These are phyloP conservation scores for Tolypocladium ovalisporum DNA, from an alignment of 2,329 filamentous ascomycete species.

Conservation along the genomic window DNA sequence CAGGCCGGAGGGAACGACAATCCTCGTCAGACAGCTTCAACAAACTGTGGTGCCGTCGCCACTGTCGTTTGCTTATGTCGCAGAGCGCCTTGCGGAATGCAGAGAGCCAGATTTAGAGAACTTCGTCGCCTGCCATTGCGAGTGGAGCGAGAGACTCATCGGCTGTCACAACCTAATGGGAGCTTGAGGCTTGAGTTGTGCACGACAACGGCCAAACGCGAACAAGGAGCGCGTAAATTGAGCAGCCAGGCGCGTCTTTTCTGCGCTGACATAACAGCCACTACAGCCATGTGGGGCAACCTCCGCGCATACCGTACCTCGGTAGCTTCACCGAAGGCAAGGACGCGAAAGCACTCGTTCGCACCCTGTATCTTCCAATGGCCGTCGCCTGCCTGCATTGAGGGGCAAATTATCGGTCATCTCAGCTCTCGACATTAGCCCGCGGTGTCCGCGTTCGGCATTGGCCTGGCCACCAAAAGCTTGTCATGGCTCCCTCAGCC, in stretches of 20 bases:
- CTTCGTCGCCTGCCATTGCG: not conserved
- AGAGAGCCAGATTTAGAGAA: not conserved
- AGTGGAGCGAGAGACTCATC: not conserved
- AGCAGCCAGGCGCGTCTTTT: not conserved
- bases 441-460: not conserved
- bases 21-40: not conserved
- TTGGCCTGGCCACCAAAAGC: not conserved
- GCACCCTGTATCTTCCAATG: not conserved
- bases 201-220: not conserved
- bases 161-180: not conserved
- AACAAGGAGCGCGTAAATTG: not conserved
- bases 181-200: not conserved
- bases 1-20: not conserved
- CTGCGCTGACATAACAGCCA: not conserved
- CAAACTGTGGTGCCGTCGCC: not conserved
- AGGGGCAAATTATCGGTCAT: not conserved
- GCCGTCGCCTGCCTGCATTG: not conserved
- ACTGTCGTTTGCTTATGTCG: not conserved
- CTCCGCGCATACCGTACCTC: not conserved
- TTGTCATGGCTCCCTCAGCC: conserved; percentile 13
- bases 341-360: not conserved
- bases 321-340: not conserved
- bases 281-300: not conserved
- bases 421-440: not conserved
- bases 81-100: not conserved